Evolutionary conservation across 163 green algal genomes (phyloP), one percentile per base, ranked within the genome.

Genomic region (Prototheca wickerhamii): DNA sequence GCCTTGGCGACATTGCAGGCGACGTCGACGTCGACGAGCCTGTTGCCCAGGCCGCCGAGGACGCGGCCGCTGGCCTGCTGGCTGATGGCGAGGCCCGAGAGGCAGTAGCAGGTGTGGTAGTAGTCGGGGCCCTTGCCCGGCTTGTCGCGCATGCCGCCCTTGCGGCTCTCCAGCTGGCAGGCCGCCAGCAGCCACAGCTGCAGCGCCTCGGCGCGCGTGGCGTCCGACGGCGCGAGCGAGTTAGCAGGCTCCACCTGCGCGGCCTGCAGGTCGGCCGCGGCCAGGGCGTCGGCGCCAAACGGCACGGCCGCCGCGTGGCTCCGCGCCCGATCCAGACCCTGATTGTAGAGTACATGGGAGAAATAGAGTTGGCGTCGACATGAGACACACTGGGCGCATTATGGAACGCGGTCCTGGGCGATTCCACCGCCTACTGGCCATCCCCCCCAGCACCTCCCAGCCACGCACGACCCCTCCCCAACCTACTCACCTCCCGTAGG

Each of bases 71-170:
- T 69, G 40, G 61, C 73, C 50, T 91, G 78, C 74, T 95, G 88
- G 26, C 74, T 75, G 2, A 69, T 68, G 1, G 87, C 65, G 55
- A 99, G 78, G 0, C 93, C 93, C 63, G 78, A 91, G 20, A 99
- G 70, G 75, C 88, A 96, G 86, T 98, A 99, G 77, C 92, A 98
- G 53, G 91, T 96, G 87, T 99, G 93, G 71, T 99, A 99, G 68
- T 89, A 95, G 80, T 99, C 93, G 3, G 76, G 50, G 1, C 68
- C 57, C 69, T 93, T 95, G 43, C 89, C 88, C 17, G 93, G 93
- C 82, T 99, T 99, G 77, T 99, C 93, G 0, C 86, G 71, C 61
- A 99, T 61, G 2, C 92, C 92, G 29, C 93, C 93, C 43, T 82
- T 82, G 5, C 42, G 35, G 35, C 61, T 58, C 51, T 67, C 50